Evolutionary conservation across 495 filamentous ascomycete genomes (phyloP), one percentile per base, ranked within the genome.

Genomic region (Penicillium cinerascens): DNA sequence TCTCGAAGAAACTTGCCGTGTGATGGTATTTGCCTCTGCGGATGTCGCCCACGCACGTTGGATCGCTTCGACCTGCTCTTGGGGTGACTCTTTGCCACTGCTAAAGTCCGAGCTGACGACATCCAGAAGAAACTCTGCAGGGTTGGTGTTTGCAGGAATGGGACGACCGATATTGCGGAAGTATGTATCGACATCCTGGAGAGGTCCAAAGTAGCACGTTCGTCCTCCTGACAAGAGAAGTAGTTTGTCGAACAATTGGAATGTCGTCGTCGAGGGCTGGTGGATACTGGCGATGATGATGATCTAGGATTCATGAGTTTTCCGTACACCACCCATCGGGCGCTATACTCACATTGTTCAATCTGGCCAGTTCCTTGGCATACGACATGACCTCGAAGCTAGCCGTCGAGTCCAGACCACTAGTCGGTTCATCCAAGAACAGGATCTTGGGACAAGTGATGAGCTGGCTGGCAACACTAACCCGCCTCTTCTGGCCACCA

Each of bases 361-460:
- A 67, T 58, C 75, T 77, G 0, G 83, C 88, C 40, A 91, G 73
- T 20, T 79, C 72, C 56, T 77, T 81, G 23, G 86, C 70, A 57
- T 82, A 86, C 0, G 75, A 80, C 6, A 88, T 83, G 16, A 89
- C 84, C 52, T 89, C 86, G 49, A 67, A 86, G 47, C 80, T 84
- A 0, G 84, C 82, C 2, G 79, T 77, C 5, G 85, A 88, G 64
- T 93, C 89, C 27, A 93, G 66, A 13, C 89, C 89, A 48, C 83
- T 87, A 0, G 88, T 93, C 7, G 88, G 89, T 63, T 92, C 89
- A 63, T 93, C 89, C 44, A 93, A 58, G 56, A 93, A 91, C 51
- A 93, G 54, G 13, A 95, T 84, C 68, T 85, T 86, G 0, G 89
- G 89, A 46, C 74, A 78, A 9, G 88, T 91, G 58, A 95, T 87